These are phyloP conservation scores for Botryotinia globosa DNA, from an alignment of 2,329 filamentous ascomycete genomes.

Conservation along the genomic window DNA sequence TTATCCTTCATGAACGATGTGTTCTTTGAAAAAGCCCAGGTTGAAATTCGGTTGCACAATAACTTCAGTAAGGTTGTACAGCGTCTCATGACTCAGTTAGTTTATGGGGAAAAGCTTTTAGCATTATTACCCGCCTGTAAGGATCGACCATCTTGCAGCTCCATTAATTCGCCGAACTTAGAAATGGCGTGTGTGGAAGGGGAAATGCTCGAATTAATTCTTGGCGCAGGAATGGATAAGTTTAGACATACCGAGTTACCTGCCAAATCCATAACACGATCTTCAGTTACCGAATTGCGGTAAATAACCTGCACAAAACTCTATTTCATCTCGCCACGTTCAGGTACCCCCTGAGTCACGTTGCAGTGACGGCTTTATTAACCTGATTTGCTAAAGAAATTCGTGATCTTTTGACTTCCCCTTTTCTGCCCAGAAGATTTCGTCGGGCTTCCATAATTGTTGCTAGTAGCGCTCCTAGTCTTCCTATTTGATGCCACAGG, in stretches of 20 bases:
- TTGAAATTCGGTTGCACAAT: background rate
- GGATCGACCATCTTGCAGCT: background rate
- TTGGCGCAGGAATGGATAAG: background rate
- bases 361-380: background rate
- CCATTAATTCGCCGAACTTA: background rate
- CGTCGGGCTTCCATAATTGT: constrained; percentile 32
- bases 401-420: constrained; percentile 48
- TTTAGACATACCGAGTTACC: background rate
- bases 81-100: background rate
- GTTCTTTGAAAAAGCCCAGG: background rate
- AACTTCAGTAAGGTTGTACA: background rate
- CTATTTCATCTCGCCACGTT: background rate
- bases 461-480: constrained; percentile 36
- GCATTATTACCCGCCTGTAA: background rate
- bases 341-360: background rate
- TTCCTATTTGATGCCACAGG: constrained; percentile 30
- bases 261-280: background rate
- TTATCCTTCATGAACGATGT: background rate
- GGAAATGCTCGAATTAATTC: background rate
- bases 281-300: background rate
- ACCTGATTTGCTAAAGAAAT: constrained; percentile 46
- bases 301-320: background rate
- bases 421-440: constrained; percentile 31
- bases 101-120: background rate
- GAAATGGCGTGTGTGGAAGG: background rate